Evolutionary conservation across 768 basidiomycete genomes (phyloP), one percentile per base, ranked within the genome.

Genomic region (Pholiota conissans): DNA sequence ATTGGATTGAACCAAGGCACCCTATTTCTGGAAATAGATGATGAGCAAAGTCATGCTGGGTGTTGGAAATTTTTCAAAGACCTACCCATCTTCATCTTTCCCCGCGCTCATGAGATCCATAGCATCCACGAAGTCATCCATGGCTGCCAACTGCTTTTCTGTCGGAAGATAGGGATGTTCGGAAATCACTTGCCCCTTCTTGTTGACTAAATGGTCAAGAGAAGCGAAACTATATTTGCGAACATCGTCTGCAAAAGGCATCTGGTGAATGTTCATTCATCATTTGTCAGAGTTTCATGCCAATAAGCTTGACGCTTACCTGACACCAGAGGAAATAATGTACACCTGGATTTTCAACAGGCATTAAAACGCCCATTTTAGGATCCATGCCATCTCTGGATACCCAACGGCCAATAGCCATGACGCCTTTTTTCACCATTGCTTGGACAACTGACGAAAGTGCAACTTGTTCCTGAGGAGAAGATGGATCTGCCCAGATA

Each of bases 171-270:
- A 90, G 11, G 91, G 85, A 69, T 99, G 96, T 58, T 85, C 84
- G 20, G 74, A 82, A 34, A 98, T 70, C 0, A 69, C 70, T 63
- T 91, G 87, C 2, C 94, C 93, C 46, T 86, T 88, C 68, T 84
- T 90, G 55, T 85, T 87, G 57, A 87, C 75, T 14, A 96, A 80
- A 9, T 78, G 78, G 42, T 86, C 84, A 28, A 98, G 79, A 0
- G 91, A 91, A 0, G 89, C 84, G 69, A 99, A 98, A 9, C 84
- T 85, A 71, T 92, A 93, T 61, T 86, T 90, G 57, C 94, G 85
- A 52, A 94, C 79, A 64, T 99, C 96, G 68, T 99, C 96, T 2
- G 93, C 93, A 67, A 97, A 98, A 0, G 96, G 96, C 82, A 98
- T 84, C 93, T 95, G 61, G n/a, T 64, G 8, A 55, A 49, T 20